Conservation (phyloP, 257 asterid genomes). For the Nicotiana tomentosiformis region DNA sequence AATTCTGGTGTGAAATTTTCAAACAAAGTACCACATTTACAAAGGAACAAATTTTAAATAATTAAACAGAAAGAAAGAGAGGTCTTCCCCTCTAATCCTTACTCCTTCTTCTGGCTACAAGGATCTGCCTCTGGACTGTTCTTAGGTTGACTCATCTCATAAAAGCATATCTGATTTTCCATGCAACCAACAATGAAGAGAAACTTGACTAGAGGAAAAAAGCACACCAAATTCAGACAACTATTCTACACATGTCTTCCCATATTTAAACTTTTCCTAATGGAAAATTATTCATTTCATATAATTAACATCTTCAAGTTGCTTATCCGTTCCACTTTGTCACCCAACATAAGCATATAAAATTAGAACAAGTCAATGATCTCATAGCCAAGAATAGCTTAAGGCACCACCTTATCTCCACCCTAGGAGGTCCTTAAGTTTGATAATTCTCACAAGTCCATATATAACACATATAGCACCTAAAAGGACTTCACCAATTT, state of each 20-base stretch:
- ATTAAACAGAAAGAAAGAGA: not conserved
- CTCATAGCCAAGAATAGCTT: not conserved
- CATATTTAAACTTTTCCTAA: not conserved
- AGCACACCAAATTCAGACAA: not conserved
- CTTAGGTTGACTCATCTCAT: conserved; percentile 15
- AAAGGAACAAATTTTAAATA: not conserved
- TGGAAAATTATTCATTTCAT: not conserved
- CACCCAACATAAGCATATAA: not conserved
- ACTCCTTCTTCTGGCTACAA: conserved; percentile 12
- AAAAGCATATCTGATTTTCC: not conserved
- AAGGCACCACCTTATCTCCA: not conserved
- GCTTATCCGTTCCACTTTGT: not conserved
- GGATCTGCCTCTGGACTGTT: conserved; percentile 8
- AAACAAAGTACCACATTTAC: conserved; percentile 29
- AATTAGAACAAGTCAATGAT: not conserved
- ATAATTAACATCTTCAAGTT: not conserved
- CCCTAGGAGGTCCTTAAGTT: too few species aligned
- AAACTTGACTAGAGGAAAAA: conserved; percentile 2
- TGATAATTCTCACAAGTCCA: not conserved
- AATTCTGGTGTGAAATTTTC: conserved; percentile 9
- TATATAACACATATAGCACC: not conserved
- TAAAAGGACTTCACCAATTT: not conserved
- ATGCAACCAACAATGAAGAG: not conserved
- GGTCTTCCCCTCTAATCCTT: conserved; percentile 9
- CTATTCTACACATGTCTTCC: not conserved